phyloP scores from a whole-genome alignment of 2,329 filamentous ascomycete genomes.

The Aspergillus amoenus region DNA sequence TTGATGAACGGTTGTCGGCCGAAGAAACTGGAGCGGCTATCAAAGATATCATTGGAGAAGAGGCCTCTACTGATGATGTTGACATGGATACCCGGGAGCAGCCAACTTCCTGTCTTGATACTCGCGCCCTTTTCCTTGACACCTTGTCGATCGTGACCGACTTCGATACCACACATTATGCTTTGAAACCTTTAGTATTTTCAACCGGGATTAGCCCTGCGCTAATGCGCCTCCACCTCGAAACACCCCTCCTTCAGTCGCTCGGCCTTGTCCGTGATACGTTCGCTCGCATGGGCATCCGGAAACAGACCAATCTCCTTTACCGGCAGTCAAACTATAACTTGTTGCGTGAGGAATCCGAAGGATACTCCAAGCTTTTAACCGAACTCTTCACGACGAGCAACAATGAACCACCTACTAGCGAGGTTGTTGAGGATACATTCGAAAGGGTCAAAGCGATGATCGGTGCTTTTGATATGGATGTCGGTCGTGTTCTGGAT shows the following conservation, averaged over 20 bases:
- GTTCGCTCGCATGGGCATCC: conserved; percentile 78
- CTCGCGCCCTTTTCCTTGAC: conserved; percentile 75
- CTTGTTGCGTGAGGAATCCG: conserved; percentile 87
- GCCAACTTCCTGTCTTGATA: conserved; percentile 51
- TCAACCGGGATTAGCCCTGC: conserved; percentile 70
- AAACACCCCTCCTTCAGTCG: conserved; percentile 70
- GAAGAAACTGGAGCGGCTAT: conserved; percentile 70
- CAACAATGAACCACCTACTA: conserved; percentile 69
- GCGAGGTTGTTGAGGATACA: conserved; percentile 75
- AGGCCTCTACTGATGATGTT: conserved; percentile 50
- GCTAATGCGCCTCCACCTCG: conserved; percentile 79
- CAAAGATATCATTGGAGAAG: conserved; percentile 68
- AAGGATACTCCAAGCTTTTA: conserved; percentile 94
- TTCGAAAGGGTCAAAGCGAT: conserved; percentile 92
- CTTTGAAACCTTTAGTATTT: conserved; percentile 67
- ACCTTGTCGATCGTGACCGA: conserved; percentile 77
- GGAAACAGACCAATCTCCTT: conserved; percentile 86
- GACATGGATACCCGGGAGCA: conserved; percentile 47
- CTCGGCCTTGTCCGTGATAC: conserved; percentile 81
- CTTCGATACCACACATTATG: conserved; percentile 58
- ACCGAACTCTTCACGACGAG: conserved; percentile 93
- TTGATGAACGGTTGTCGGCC: conserved; percentile 67
- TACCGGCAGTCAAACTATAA: conserved; percentile 98
- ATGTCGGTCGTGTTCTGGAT: conserved; percentile 91
- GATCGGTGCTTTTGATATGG: conserved; percentile 94